Base-by-base conservation (phyloP, 129 eudicot species). In the Pittosporum tobira region DNA sequence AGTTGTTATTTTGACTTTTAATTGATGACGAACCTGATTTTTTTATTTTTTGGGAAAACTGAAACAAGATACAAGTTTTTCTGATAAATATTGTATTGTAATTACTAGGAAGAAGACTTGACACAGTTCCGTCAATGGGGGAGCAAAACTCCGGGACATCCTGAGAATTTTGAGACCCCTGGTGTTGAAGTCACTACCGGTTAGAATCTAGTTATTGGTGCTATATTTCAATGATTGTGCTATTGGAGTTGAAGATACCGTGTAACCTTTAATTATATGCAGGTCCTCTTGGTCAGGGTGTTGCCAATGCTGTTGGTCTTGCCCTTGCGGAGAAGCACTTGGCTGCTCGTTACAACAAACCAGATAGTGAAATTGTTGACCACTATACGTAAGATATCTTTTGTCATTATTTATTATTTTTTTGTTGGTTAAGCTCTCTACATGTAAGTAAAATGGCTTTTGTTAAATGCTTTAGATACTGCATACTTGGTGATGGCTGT, bases 261-360 rank as follows among this genome's bases (percentile, higher is more conserved):
- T 46, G 37, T 45, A 48, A 34, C 64, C 21, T 48, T 55, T 34
- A 16, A 26, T 69, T 5, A 66, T 52, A 24, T 59, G 28, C 59
- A 88, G 96, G 96, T 58, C 96, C 96, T 58, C 96, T 88, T 66
- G 96, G 96, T 67, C 96, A 88, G 65, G 96, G 96, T 69, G 52
- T 88, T 69, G 87, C 87, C 70, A 84, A 84, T 74, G 96, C 89
- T 40, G 96, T 88, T 29, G 96, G 96, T 53, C 75, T 88, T 75
- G 96, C 96, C 25, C 87, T 88, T 65, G 96, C 94, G 20, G 96
- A 88, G 84, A 81, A 73, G 77, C 96, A 88, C 75, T 79, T 88
- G 78, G 96, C 96, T 76, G 96, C 96, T 18, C 77, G 96, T 15
- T 88, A 59, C 79, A 88, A 88, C 82, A 88, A 84, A 28, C 89